A percentile compares a stretch with the other conserved stretches of the same genome.
Evolutionary conservation across 148 eudicot species (phyloP).

Genomic region (Vaccinium vitisidaea): DNA sequence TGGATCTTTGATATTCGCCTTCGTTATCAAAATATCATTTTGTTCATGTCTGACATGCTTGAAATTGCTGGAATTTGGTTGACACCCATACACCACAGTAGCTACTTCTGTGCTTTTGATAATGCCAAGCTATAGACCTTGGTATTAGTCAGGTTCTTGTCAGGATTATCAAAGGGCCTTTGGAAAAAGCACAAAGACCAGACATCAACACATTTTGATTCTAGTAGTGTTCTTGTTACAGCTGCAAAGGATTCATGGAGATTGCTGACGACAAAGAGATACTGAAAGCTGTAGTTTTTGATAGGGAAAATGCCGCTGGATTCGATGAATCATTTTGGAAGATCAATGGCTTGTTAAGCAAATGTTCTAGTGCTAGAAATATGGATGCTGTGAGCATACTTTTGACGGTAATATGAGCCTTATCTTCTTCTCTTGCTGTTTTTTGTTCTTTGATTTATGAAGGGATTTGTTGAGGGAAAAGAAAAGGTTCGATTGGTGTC

Average conservation of each 20-base stretch:
- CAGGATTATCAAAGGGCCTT: not conserved
- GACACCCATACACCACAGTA: not conserved
- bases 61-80: not conserved
- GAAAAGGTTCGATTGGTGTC: not conserved
- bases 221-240: conserved; percentile 5
- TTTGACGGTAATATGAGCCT: conserved; percentile 8
- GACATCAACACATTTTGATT: not conserved
- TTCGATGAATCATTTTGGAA: conserved; percentile 9
- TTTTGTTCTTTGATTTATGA: not conserved
- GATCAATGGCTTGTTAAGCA: conserved; percentile 15
- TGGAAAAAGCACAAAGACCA: conserved; percentile 10
- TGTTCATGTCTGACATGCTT: conserved; percentile 4
- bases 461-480: not conserved
- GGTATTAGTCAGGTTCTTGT: not conserved
- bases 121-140: not conserved
- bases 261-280: conserved; percentile 1
- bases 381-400: conserved; percentile 8
- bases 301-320: not conserved
- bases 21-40: not conserved
- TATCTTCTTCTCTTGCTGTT: not conserved
- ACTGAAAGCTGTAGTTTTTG: conserved; percentile 18
- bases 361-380: conserved; percentile 12
- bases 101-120: not conserved
- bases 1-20: not conserved
- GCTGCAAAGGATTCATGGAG: conserved; percentile 14